These are phyloP conservation scores for Cadophora sp. DNA, from an alignment of 2,329 filamentous ascomycete genomes.

Conservation along the genomic window DNA sequence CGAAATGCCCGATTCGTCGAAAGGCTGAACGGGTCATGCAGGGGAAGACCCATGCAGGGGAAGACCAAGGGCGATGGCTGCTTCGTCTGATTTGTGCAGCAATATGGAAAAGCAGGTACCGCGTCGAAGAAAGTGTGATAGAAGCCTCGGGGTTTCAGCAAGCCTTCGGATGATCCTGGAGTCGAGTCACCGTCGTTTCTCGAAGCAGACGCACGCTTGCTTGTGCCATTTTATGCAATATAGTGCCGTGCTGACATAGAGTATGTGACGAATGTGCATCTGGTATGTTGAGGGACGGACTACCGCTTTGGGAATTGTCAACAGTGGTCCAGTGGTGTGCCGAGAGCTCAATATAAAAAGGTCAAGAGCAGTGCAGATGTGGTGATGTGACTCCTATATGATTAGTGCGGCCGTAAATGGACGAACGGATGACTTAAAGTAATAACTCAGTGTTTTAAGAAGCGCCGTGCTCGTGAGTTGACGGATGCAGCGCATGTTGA, in stretches of 20 bases:
- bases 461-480: neutral
- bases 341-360: slow-evolving; percentile 10
- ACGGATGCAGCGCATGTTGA: neutral
- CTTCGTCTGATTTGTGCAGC: slow-evolving; percentile 2
- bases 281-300: neutral
- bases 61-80: neutral
- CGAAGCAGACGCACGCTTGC: neutral
- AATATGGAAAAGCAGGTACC: slow-evolving; percentile 18
- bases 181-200: neutral
- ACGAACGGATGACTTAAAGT: neutral
- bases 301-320: slow-evolving; percentile 14
- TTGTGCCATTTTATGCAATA: slow-evolving; percentile 12
- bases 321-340: slow-evolving; percentile 10
- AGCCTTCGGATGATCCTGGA: neutral
- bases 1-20: slow-evolving; percentile 21
- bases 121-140: neutral
- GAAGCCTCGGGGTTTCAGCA: neutral
- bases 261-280: slow-evolving; percentile 20
- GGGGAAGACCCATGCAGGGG: slow-evolving; percentile 7
- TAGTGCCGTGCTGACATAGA: slow-evolving; percentile 19
- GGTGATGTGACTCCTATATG: neutral
- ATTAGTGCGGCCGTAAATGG: neutral
- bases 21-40: neutral
- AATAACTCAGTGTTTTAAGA: neutral
- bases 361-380: neutral